A percentile compares a stretch with the other conserved stretches of the same genome.
phyloP scores from a whole-genome alignment of 2,329 filamentous ascomycete genomes.

The Arachnomyces sp. region DNA sequence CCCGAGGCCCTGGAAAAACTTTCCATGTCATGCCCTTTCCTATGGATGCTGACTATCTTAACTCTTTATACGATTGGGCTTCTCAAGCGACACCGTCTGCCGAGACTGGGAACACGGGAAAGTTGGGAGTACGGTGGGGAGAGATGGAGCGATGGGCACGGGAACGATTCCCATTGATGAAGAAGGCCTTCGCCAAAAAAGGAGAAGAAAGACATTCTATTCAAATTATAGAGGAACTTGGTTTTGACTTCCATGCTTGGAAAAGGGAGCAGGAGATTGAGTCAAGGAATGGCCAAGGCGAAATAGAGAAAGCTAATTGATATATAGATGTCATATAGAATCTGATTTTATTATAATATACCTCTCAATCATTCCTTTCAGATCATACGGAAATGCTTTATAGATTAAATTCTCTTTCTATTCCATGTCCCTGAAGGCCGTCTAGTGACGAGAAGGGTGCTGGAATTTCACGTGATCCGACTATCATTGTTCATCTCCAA shows the following conservation, averaged over 20 bases:
- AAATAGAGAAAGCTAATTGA: too few relatives aligned
- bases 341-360: too few relatives aligned
- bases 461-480: too few relatives aligned
- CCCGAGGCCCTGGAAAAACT: conserved; percentile 39
- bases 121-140: conserved; percentile 64
- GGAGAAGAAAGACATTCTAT: conserved; percentile 54
- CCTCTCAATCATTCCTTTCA: too few relatives aligned
- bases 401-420: too few relatives aligned
- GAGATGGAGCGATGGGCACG: conserved; percentile 66
- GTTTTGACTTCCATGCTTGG: conserved; percentile 51
- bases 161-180: conserved; percentile 59
- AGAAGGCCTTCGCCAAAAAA: conserved; percentile 60
- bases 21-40: conserved; percentile 52
- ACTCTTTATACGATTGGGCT: conserved; percentile 39
- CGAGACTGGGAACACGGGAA: conserved; percentile 46
- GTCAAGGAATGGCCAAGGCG: too few relatives aligned
- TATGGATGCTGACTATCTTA: conserved; percentile 39
- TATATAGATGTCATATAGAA: too few relatives aligned
- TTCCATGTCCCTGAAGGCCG: too few relatives aligned
- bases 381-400: too few relatives aligned
- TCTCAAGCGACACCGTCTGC: conserved; percentile 27
- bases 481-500: too few relatives aligned
- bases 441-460: too few relatives aligned
- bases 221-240: conserved; percentile 62
- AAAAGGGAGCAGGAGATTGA: conserved; percentile 12